These are phyloP conservation scores for Botrytis elliptica DNA, from an alignment of 2,329 filamentous ascomycete genomes.

Conservation along the genomic window DNA sequence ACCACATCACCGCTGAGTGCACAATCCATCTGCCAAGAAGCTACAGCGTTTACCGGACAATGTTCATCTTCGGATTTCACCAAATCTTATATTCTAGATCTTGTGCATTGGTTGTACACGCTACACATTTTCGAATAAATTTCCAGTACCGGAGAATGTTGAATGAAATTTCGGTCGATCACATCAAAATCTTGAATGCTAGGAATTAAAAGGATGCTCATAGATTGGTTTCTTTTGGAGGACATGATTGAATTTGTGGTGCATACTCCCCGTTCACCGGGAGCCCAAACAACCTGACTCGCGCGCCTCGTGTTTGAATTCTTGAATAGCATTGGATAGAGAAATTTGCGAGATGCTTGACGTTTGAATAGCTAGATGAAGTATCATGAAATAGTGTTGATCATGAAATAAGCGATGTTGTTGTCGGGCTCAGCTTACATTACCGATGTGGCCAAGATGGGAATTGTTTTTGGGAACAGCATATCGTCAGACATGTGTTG, in stretches of 20 bases:
- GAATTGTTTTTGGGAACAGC: not conserved
- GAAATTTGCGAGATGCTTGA: not conserved
- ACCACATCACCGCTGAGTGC: not conserved
- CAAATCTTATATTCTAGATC: conserved; percentile 3
- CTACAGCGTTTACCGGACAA: not conserved
- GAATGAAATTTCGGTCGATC: not conserved
- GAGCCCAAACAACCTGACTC: not conserved
- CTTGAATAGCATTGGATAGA: not conserved
- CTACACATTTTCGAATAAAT: not conserved
- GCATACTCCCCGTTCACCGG: not conserved
- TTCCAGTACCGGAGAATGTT: not conserved
- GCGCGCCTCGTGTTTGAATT: not conserved
- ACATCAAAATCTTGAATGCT: not conserved
- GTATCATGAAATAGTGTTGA: not conserved
- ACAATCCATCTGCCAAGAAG: conserved; percentile 2
- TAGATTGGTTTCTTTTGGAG: not conserved
- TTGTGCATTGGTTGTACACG: conserved; percentile 4
- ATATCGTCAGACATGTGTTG: not conserved
- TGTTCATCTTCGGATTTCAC: not conserved
- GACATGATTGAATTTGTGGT: not conserved
- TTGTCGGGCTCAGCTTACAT: not conserved
- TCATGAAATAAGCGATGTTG: not conserved
- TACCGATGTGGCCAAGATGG: not conserved
- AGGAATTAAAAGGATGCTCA: not conserved
- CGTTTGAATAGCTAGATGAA: not conserved